A percentile compares a stretch with the other conserved stretches of the same genome.
These are phyloP conservation scores for Leucaena leucocephala DNA, from an alignment of 306 rosid genomes.

Conservation along the genomic window DNA sequence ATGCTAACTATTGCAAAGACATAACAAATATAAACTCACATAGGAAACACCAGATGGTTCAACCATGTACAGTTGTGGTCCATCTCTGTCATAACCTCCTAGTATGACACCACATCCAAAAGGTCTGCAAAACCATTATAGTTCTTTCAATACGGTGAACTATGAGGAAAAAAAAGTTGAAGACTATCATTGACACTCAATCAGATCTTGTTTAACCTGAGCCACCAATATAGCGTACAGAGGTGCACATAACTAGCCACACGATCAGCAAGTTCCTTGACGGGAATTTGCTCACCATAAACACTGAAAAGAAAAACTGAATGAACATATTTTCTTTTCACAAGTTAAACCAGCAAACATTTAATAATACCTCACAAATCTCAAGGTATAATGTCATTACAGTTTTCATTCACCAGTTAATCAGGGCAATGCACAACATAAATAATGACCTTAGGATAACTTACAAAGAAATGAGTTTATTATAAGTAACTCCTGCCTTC, in stretches of 20 bases:
- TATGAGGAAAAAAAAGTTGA: conserved; percentile 28
- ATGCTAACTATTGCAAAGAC: conserved; percentile 18
- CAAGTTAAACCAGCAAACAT: conserved; percentile 27
- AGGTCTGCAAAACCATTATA: conserved; percentile 65
- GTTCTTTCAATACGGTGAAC: conserved; percentile 25
- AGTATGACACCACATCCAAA: conserved; percentile 98
- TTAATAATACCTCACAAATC: conserved; percentile 6
- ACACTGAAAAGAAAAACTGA: conserved; percentile 51
- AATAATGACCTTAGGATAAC: conserved; percentile 8
- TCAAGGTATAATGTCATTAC: conserved; percentile 5
- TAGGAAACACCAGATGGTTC: conserved; percentile 97
- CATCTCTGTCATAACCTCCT: conserved; percentile 98
- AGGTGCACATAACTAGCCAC: conserved; percentile 98
- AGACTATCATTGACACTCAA: conserved; percentile 17
- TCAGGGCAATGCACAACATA: neutral
- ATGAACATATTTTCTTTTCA: conserved; percentile 30
- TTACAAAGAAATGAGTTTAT: conserved; percentile 16
- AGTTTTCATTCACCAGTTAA: conserved; percentile 12
- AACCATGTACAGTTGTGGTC: conserved; percentile 94
- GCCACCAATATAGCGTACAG: conserved; percentile 98
- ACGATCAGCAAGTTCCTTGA: conserved; percentile 96
- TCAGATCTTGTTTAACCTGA: conserved; percentile 59
- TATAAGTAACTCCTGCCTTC: neutral
- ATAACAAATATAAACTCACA: conserved; percentile 53
- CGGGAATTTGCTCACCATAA: conserved; percentile 88